These are phyloP conservation scores for Olyra latifolia DNA, from an alignment of 176 grass and related monocot species.

Conservation along the genomic window DNA sequence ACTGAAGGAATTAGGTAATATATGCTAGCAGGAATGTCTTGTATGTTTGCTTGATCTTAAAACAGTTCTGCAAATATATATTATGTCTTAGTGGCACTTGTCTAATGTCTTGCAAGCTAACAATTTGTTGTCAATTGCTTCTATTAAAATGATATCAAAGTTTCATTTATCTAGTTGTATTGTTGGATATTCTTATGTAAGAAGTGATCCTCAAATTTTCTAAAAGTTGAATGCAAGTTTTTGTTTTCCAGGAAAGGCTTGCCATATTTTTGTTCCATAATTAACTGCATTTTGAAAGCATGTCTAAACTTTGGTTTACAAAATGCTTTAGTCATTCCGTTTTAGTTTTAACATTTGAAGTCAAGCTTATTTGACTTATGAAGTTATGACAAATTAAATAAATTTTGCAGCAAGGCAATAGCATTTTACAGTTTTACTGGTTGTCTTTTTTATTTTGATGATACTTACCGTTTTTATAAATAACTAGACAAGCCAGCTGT, in stretches of 20 bases:
- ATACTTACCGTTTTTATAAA: neutral
- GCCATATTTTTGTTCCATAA: neutral
- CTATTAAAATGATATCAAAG: slow-evolving; percentile 24
- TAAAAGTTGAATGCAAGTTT: neutral
- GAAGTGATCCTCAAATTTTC: slow-evolving; percentile 14
- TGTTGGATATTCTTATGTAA: slow-evolving; percentile 8
- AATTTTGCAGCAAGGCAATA: neutral
- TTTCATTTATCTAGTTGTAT: slow-evolving; percentile 11
- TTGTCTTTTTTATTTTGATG: neutral
- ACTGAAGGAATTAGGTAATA: slow-evolving; percentile 96
- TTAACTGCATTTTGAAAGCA: neutral
- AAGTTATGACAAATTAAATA: neutral
- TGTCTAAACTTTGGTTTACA: slow-evolving; percentile 4
- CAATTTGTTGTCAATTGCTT: neutral
- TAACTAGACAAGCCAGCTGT: neutral
- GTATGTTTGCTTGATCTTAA: slow-evolving; percentile 7
- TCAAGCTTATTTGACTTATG: neutral
- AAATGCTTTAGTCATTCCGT: neutral
- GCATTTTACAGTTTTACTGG: neutral
- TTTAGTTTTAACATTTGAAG: neutral
- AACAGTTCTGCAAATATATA: neutral
- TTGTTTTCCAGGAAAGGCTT: neutral
- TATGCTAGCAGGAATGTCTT: slow-evolving; percentile 17
- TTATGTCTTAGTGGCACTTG: neutral
- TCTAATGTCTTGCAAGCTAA: slow-evolving; percentile 4